A percentile compares a stretch with the other conserved stretches of the same genome.
Conservation (phyloP, 2,329 filamentous ascomycete genomes). For the Dactylonectria estremocensis region DNA sequence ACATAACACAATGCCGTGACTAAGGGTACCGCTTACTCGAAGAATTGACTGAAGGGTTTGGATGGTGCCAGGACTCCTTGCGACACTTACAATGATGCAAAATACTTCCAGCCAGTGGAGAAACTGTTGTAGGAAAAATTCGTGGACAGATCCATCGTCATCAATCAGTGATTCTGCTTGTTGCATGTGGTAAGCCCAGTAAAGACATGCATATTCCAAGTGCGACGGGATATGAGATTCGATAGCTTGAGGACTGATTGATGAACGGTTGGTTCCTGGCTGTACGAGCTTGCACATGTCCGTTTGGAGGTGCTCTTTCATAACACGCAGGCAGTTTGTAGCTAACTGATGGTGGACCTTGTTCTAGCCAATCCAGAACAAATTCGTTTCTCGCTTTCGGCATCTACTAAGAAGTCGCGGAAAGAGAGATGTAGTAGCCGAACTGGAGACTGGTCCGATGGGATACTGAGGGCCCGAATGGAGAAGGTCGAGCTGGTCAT, state of each 20-base stretch:
- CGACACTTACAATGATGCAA: neutral
- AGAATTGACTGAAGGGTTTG: neutral
- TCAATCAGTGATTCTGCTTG: neutral
- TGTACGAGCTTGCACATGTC: neutral
- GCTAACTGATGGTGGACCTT: neutral
- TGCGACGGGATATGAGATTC: neutral
- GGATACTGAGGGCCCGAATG: constrained; percentile 33
- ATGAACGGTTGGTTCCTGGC: neutral
- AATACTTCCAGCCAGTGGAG: constrained; percentile 14
- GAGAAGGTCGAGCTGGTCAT: constrained; percentile 35
- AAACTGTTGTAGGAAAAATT: neutral
- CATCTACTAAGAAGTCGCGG: constrained; percentile 56
- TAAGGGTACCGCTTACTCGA: neutral
- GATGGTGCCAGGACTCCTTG: neutral
- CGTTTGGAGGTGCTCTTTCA: neutral
- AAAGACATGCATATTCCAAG: constrained; percentile 4
- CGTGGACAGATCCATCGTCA: neutral
- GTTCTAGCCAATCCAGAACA: constrained; percentile 51
- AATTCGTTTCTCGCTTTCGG: constrained; percentile 43
- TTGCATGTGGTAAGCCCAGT: neutral
- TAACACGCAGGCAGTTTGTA: neutral
- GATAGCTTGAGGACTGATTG: neutral
- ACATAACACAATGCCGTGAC: neutral
- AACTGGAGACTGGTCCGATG: neutral
- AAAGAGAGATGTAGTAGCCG: constrained; percentile 49